Evolutionary conservation across 129 eudicot genomes (phyloP).

Genomic region (Saussurea involucrata): DNA sequence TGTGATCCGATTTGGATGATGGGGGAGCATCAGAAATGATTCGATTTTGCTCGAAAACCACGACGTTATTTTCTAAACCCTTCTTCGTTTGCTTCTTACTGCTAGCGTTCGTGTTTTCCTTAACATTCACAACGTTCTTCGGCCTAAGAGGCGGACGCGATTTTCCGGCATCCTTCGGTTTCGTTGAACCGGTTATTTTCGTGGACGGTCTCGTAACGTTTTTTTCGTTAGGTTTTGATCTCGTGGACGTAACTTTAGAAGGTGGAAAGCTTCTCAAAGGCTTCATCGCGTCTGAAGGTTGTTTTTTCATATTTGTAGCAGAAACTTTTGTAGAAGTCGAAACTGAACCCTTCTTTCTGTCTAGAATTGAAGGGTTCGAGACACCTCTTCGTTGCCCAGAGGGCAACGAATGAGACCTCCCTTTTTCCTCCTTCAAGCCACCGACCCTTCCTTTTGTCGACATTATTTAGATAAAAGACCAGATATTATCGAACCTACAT

Average conservation of each 20-base stretch:
- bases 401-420: conserved; percentile 35
- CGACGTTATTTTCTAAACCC: neutral
- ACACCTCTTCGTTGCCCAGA: neutral
- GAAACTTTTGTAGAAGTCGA: conserved; percentile 11
- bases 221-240: neutral
- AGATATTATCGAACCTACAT: conserved; percentile 19
- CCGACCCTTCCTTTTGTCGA: conserved; percentile 22
- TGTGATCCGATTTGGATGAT: neutral
- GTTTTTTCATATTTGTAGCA: conserved; percentile 18
- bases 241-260: conserved; percentile 21
- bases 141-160: conserved; percentile 15
- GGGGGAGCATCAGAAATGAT: neutral
- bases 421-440: conserved; percentile 39
- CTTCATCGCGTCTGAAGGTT: conserved; percentile 9
- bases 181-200: conserved; percentile 4
- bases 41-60: conserved; percentile 13
- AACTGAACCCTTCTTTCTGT: conserved; percentile 12
- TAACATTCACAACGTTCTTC: conserved; percentile 11
- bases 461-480: conserved; percentile 17
- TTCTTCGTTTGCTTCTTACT: conserved; percentile 17
- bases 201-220: conserved; percentile 13
- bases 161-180: conserved; percentile 14
- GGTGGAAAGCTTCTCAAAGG: conserved; percentile 29
- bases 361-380: conserved; percentile 13
- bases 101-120: neutral